A percentile compares a stretch with the other conserved stretches of the same genome.
Evolutionary conservation across 257 asterid genomes (phyloP).

Genomic region (Phtheirospermum japonicum): DNA sequence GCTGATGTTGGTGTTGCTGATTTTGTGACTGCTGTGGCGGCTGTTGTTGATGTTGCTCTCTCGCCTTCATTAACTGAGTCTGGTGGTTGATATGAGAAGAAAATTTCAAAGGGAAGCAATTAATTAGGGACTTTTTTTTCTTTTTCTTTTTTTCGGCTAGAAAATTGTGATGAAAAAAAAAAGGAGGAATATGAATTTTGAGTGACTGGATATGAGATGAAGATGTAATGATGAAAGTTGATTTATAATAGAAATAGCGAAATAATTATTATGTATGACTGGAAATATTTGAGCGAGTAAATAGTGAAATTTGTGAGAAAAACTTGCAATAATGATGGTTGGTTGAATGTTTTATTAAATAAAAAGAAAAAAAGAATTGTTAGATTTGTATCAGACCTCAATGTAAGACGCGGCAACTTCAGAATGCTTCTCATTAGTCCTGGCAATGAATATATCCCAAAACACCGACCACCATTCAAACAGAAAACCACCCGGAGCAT

Average conservation of each 20-base stretch:
- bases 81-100: slow-evolving; percentile 30
- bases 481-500: slow-evolving; percentile 99
- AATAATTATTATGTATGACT: neutral
- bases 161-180: neutral
- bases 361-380: neutral
- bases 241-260: neutral
- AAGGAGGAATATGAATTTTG: too few relatives aligned
- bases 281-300: neutral
- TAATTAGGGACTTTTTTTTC: neutral
- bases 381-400: slow-evolving; percentile 54
- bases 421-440: slow-evolving; percentile 98
- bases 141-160: neutral
- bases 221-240: neutral
- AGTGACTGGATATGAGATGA: too few relatives aligned
- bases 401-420: slow-evolving; percentile 99
- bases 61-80: slow-evolving; percentile 89
- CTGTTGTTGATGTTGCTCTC: slow-evolving; percentile 90
- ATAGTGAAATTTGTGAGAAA: neutral
- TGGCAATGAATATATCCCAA: slow-evolving; percentile 97
- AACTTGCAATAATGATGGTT: neutral
- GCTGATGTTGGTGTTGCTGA: slow-evolving; percentile 63
- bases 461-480: slow-evolving; percentile 99
- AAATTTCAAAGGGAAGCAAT: neutral
- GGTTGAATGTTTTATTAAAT: neutral
- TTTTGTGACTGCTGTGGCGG: slow-evolving; percentile 61